Evolutionary conservation across 345 rosid genomes (phyloP), one percentile per base, ranked within the genome.

Genomic region (Populus simonii): DNA sequence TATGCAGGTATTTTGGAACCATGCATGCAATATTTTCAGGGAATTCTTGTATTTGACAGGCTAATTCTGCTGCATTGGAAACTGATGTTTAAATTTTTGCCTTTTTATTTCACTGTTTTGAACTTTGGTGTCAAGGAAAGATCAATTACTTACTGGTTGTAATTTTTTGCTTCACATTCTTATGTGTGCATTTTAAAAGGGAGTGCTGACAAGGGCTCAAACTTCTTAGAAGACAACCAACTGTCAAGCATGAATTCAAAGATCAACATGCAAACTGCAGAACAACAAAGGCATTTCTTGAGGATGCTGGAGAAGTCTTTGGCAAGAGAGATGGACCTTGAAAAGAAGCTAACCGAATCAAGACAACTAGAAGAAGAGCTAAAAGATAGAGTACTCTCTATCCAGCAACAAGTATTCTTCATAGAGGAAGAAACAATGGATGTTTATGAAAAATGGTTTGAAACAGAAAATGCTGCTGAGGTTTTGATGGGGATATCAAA

Each of bases 291-390:
- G 71, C 86, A 89, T 65, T 81, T 90, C 80, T 83, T 96, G 86
- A 92, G 92, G 85, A 91, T 93, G 96, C 91, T 96, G 68, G 99
- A 93, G 87, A 92, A 90, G 79, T 92, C 99, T 74, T 84, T 96
- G 89, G 98, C 98, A 10, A 91, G 91, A 79, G 99, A 96, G 86
- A 84, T 96, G 85, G 98, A 96, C 79, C 87, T 91, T 63, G 97
- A 96, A 81, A 89, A 91, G 88, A 93, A 91, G 80, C 81, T 93
- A 74, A 82, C 82, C 18, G 98, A 96, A 73, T 87, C 96, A 41
- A 88, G 87, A 82, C 88, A 86, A 73, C 62, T 61, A 15, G 95
- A 91, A 68, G 90, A 87, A 76, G 89, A 84, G 74, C 84, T 92
- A 79, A 88, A 80, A 77, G 70, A 83, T 66, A 89, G 83, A 83